Evolutionary conservation across 2,329 filamentous ascomycete species (phyloP).

Genomic region (Aspergillus fischeri): DNA sequence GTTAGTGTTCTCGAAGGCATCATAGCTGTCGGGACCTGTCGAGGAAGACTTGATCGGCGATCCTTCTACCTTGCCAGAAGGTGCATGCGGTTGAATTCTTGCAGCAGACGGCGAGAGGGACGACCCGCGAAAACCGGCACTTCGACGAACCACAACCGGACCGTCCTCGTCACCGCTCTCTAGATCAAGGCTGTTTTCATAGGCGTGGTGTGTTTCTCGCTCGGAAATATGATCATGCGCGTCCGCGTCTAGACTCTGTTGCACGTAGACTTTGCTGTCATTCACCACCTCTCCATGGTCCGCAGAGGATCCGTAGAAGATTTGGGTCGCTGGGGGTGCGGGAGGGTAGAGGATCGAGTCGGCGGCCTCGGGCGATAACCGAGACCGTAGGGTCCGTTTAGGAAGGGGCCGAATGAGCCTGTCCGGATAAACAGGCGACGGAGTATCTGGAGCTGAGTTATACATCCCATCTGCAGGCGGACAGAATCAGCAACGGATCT

Average conservation of each 20-base stretch:
- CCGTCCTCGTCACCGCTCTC: conserved; percentile 61
- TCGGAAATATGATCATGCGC: conserved; percentile 37
- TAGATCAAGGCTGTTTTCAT: conserved; percentile 53
- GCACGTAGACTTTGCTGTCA: conserved; percentile 43
- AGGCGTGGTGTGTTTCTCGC: conserved; percentile 40
- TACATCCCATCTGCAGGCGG: conserved; percentile 45
- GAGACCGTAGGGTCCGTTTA: conserved; percentile 80
- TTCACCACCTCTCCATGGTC: conserved; percentile 53
- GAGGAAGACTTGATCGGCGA: conserved; percentile 55
- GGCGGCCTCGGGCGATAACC: conserved; percentile 78
- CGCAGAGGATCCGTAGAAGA: conserved; percentile 70
- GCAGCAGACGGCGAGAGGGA: conserved; percentile 30
- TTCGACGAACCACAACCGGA: conserved; percentile 41
- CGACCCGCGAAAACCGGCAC: conserved; percentile 37
- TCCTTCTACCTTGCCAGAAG: conserved; percentile 25
- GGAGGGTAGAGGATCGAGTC: conserved; percentile 79
- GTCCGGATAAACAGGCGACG: conserved; percentile 78
- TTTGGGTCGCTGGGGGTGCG: conserved; percentile 63
- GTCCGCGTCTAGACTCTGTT: conserved; percentile 40
- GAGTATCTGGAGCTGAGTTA: conserved; percentile 60
- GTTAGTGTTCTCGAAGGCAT: conserved; percentile 96
- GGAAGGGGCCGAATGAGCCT: conserved; percentile 90
- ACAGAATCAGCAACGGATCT: conserved; percentile 36
- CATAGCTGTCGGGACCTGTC: conserved; percentile 80
- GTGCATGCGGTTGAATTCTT: conserved; percentile 23